Conservation (phyloP, 331 rosid genomes). For the Quercus tomentella region DNA sequence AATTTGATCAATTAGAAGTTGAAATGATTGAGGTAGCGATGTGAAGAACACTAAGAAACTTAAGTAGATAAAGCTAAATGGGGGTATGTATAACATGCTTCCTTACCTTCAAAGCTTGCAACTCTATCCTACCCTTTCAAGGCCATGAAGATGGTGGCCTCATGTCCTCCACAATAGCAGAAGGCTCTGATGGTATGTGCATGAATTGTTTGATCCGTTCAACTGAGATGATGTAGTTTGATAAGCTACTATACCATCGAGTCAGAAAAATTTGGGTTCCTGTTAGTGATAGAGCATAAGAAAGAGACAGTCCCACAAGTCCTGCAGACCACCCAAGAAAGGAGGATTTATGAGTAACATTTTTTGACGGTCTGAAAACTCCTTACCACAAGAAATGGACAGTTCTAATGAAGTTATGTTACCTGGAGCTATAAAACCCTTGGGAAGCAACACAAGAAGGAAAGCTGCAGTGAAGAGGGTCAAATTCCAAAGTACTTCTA, state of each 20-base stretch:
- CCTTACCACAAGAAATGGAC: too few species aligned
- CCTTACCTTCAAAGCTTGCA: not conserved
- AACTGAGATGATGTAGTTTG: constrained; percentile 47
- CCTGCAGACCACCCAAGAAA: constrained; percentile 23
- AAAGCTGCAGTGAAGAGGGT: constrained; percentile 40
- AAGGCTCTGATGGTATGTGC: constrained; percentile 46
- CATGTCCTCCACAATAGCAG: constrained; percentile 32
- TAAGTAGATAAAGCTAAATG: too few species aligned
- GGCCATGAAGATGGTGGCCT: constrained; percentile 25
- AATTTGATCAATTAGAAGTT: too few species aligned
- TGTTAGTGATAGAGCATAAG: constrained; percentile 38
- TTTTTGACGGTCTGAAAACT: not conserved
- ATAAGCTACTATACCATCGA: constrained; percentile 31
- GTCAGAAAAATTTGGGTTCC: constrained; percentile 23
- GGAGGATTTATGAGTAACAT: not conserved
- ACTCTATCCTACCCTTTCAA: too few species aligned
- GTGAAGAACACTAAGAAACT: not conserved
- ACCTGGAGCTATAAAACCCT: constrained; percentile 35
- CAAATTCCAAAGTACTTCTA: constrained; percentile 37
- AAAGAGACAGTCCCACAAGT: constrained; percentile 48
- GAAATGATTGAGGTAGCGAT: too few species aligned
- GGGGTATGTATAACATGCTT: not conserved
- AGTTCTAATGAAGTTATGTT: not conserved
- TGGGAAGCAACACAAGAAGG: constrained; percentile 39
- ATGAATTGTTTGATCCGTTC: constrained; percentile 60